These are phyloP conservation scores for Adansonia rubrostipa DNA, from an alignment of 441 rosid genomes.

Conservation along the genomic window DNA sequence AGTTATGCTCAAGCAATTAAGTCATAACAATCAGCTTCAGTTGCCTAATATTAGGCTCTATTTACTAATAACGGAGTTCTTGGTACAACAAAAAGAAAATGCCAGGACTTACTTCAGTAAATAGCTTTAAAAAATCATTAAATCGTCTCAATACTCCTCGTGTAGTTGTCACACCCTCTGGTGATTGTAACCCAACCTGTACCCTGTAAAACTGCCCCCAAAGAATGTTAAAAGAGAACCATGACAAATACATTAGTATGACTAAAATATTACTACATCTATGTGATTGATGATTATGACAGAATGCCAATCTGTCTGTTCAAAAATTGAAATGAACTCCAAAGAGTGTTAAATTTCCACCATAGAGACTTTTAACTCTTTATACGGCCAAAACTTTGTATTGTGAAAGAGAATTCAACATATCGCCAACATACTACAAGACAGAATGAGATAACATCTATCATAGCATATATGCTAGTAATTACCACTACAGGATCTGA, in stretches of 20 bases:
- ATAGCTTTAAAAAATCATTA: slow-evolving; percentile 83
- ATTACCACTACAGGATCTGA: slow-evolving; percentile 99
- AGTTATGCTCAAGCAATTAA: background rate
- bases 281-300: background rate
- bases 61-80: slow-evolving; percentile 14
- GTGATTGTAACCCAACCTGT: slow-evolving; percentile 93
- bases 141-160: slow-evolving; percentile 88
- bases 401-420: slow-evolving; percentile 22
- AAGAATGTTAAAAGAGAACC: slow-evolving; percentile 56
- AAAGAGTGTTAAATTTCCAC: background rate
- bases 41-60: background rate
- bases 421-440: slow-evolving; percentile 25
- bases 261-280: slow-evolving; percentile 7
- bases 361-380: slow-evolving; percentile 7
- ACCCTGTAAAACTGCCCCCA: slow-evolving; percentile 99
- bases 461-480: slow-evolving; percentile 36
- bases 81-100: slow-evolving; percentile 12
- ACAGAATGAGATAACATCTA: slow-evolving; percentile 33
- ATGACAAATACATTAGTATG: slow-evolving; percentile 17
- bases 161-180: slow-evolving; percentile 75
- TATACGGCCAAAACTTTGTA: background rate
- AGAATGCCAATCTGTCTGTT: background rate
- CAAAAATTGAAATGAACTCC: slow-evolving; percentile 14
- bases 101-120: slow-evolving; percentile 65
- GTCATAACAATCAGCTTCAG: slow-evolving; percentile 16